Evolutionary conservation across 1,139 yeast genomes (phyloP).

Genomic region (Entelexis paramagnoliae): DNA sequence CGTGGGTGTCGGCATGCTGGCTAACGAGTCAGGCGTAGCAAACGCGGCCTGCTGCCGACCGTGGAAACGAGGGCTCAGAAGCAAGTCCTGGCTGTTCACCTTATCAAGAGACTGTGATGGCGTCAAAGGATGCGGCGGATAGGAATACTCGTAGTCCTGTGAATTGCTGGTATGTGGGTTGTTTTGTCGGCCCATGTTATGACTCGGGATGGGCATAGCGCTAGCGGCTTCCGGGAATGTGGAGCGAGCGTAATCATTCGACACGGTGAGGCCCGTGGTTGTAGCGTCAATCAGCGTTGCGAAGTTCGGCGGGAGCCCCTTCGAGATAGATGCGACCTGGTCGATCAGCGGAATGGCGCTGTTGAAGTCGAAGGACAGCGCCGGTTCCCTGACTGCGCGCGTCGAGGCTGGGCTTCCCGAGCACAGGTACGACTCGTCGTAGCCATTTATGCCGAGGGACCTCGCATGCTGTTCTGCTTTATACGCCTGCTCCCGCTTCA

Average conservation of each 20-base stretch:
- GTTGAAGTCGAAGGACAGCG: conserved; percentile 36
- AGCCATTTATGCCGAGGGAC: neutral
- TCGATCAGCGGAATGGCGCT: conserved; percentile 32
- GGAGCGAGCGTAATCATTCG: neutral
- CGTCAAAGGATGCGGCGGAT: neutral
- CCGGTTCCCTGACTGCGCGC: conserved; percentile 36
- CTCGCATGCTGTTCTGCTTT: conserved; percentile 13
- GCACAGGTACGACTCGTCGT: neutral
- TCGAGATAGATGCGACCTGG: conserved; percentile 26
- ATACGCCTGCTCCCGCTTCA: conserved; percentile 56
- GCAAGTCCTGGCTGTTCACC: neutral
- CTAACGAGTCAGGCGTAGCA: neutral
- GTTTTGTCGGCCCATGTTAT: neutral
- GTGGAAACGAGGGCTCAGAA: neutral
- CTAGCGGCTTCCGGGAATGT: no score
- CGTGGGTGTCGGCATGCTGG: neutral
- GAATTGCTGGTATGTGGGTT: neutral
- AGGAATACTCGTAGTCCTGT: neutral
- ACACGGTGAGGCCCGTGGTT: neutral
- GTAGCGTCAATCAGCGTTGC: conserved; percentile 2
- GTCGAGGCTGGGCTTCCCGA: conserved; percentile 28
- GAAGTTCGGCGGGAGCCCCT: neutral
- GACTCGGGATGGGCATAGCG: neutral
- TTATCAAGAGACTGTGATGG: neutral
- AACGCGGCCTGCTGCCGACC: neutral